phyloP scores from a whole-genome alignment of 805 yeast genomes.

The Candida sphagnicola region DNA sequence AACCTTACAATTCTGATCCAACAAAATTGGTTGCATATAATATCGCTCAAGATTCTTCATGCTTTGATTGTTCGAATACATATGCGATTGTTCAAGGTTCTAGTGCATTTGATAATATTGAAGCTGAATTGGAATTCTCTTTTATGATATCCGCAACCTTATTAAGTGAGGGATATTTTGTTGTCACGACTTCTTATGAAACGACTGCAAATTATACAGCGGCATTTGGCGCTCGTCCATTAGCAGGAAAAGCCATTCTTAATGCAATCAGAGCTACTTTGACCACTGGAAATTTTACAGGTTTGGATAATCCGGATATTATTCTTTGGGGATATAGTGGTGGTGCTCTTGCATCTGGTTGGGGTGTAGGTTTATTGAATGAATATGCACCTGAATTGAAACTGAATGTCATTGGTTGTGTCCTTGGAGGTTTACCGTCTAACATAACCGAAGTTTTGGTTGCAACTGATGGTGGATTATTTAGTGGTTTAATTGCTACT shows the following conservation, averaged over 20 bases:
- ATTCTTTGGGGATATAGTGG: constrained; percentile 37
- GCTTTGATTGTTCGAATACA: constrained; percentile 23
- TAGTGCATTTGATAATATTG: constrained; percentile 6
- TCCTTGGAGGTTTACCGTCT: constrained; percentile 33
- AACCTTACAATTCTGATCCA: constrained; percentile 25
- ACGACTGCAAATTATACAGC: constrained; percentile 20
- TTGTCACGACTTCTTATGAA: constrained; percentile 31
- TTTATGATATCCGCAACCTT: constrained; percentile 15
- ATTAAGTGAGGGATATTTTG: constrained; percentile 25
- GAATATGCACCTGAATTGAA: constrained; percentile 29
- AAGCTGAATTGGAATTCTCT: constrained; percentile 12
- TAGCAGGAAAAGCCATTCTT: constrained; percentile 26
- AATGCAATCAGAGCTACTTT: constrained; percentile 28
- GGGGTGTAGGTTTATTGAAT: constrained; percentile 36
- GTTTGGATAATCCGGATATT: constrained; percentile 16
- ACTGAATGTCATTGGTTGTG: constrained; percentile 24
- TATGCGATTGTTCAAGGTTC: constrained; percentile 16
- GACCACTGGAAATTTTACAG: constrained; percentile 12
- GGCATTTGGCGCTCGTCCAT: constrained; percentile 28
- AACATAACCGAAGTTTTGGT: constrained; percentile 26
- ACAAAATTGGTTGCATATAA: constrained; percentile 23
- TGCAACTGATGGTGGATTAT: constrained; percentile 20
- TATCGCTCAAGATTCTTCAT: constrained; percentile 24
- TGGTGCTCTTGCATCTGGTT: constrained; percentile 32
- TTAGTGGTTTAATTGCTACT: constrained; percentile 26